These are phyloP conservation scores for Tetraselmis chui DNA, from an alignment of 139 green algal species.

Conservation along the genomic window DNA sequence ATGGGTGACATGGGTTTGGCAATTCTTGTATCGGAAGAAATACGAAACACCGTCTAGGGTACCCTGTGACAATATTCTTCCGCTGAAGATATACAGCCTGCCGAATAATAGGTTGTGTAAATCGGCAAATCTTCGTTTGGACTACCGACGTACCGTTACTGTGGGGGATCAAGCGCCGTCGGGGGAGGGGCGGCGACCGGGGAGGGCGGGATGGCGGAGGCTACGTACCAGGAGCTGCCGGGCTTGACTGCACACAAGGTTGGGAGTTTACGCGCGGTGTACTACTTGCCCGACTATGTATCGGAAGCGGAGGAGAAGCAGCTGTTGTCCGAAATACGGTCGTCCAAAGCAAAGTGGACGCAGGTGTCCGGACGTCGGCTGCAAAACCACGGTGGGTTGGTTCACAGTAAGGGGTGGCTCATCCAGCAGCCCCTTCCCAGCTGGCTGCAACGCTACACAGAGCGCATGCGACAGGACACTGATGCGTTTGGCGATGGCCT, in stretches of 20 bases:
- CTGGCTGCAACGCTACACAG: conserved; percentile 38
- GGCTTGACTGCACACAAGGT: background rate
- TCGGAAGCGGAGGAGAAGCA: conserved; percentile 23
- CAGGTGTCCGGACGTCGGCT: conserved; percentile 51
- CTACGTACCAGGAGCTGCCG: no score
- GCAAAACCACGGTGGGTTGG: conserved; percentile 49
- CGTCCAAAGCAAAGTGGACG: conserved; percentile 36
- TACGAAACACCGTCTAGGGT: no score
- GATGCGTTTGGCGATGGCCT: conserved; percentile 2
- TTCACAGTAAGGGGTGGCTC: conserved; percentile 45
- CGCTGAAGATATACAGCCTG: no score
- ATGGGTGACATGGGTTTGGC: no score
- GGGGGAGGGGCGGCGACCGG: no score
- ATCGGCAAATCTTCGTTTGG: no score
- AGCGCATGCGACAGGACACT: conserved; percentile 22
- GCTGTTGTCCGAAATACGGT: conserved; percentile 16
- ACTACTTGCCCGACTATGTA: conserved; percentile 43
- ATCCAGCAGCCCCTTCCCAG: conserved; percentile 40
- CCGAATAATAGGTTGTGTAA: no score
- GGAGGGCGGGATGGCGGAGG: no score
- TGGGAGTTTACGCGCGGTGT: background rate
- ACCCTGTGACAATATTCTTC: no score
- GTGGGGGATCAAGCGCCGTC: no score
- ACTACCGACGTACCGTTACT: no score
- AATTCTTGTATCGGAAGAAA: no score